Conservation (phyloP, 1,139 yeast genomes). For the Scheffersomyces parashehatae region DNA sequence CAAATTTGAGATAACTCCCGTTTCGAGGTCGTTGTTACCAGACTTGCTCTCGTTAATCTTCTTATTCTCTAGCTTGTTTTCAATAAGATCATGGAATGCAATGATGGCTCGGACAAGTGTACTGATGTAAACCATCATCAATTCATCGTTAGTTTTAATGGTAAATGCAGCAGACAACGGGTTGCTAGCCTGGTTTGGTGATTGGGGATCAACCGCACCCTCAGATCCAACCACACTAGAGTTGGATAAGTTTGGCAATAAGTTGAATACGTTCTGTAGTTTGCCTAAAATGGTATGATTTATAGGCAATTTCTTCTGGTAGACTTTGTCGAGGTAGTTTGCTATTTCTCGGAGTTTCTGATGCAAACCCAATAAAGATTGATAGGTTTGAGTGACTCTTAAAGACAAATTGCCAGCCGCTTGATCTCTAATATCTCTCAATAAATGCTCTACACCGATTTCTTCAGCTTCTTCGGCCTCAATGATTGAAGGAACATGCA, state of each 20-base stretch:
- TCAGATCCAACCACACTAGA: constrained; percentile 13
- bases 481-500: constrained; percentile 87
- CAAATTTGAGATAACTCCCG: constrained; percentile 2
- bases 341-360: constrained; percentile 80
- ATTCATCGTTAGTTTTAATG: constrained; percentile 89
- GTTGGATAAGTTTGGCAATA: constrained; percentile 76
- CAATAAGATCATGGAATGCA: constrained; percentile 95
- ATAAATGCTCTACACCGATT: constrained; percentile 94
- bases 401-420: constrained; percentile 93
- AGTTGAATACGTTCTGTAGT: constrained; percentile 90
- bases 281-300: constrained; percentile 91
- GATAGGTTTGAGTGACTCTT: constrained; percentile 83
- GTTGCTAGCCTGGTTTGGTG: constrained; percentile 27
- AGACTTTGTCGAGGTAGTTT: constrained; percentile 73
- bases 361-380: constrained; percentile 83
- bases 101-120: constrained; percentile 91
- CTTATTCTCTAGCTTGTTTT: constrained; percentile 86
- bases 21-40: not conserved
- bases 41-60: constrained; percentile 44
- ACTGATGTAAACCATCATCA: constrained; percentile 90
- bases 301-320: constrained; percentile 71
- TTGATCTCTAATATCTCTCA: constrained; percentile 93
- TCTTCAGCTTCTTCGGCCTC: constrained; percentile 99
- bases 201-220: constrained; percentile 14
- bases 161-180: constrained; percentile 81